Percentiles rank a stretch among this genome's conserved stretches.
These are phyloP conservation scores for Pichia cephalocereana DNA, from an alignment of 805 yeast species.

Conservation along the genomic window DNA sequence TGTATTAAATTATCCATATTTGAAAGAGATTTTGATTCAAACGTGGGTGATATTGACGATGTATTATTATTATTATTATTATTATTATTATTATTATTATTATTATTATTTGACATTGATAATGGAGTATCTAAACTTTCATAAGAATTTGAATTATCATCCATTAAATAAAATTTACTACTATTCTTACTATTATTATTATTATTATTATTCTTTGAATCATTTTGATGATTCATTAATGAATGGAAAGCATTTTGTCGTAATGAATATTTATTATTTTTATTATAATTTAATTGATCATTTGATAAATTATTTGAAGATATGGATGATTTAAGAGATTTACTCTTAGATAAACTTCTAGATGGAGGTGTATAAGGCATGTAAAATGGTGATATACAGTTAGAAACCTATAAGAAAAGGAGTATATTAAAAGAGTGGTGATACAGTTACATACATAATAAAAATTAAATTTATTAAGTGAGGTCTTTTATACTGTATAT, in stretches of 20 bases:
- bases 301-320: background rate
- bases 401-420: too few species aligned
- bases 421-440: too few species aligned
- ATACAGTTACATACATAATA: too few species aligned
- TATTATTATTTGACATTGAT: background rate
- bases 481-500: too few species aligned
- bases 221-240: slow-evolving; percentile 4
- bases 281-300: too few species aligned
- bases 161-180: slow-evolving; percentile 9
- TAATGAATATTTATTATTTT: too few species aligned
- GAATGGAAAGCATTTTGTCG: slow-evolving; percentile 5
- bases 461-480: too few species aligned
- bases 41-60: too few species aligned
- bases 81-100: background rate
- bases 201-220: slow-evolving; percentile 2
- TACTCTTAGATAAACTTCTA: background rate
- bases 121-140: slow-evolving; percentile 4
- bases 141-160: slow-evolving; percentile 7
- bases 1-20: slow-evolving; percentile 23
- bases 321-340: background rate
- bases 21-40: background rate
- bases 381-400: too few species aligned
- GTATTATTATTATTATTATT: background rate
- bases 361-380: slow-evolving; percentile 1
- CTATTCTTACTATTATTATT: slow-evolving; percentile 1